Conservation (phyloP, 768 basidiomycete genomes). For the Mycena vulgaris region DNA sequence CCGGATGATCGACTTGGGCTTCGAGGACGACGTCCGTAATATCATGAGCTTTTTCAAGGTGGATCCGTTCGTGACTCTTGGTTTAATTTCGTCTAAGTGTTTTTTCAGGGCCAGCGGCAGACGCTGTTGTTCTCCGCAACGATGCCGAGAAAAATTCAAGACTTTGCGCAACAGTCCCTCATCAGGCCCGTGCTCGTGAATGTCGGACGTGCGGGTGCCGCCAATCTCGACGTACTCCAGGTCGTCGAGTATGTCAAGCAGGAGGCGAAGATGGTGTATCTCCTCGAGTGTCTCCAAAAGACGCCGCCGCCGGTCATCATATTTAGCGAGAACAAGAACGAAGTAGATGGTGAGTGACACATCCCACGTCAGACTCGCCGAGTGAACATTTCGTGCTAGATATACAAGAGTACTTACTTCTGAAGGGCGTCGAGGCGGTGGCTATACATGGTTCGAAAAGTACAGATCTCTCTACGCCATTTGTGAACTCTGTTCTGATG, state of each 20-base stretch:
- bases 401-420: conserved; percentile 96
- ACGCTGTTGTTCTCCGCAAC: conserved; percentile 98
- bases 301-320: conserved; percentile 98
- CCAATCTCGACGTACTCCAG: conserved; percentile 95
- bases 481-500: conserved; percentile 12
- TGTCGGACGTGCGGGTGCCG: conserved; percentile 97
- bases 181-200: conserved; percentile 96
- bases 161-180: conserved; percentile 97
- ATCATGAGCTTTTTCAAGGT: conserved; percentile 99
- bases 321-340: conserved; percentile 99
- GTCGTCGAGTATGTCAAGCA: conserved; percentile 99
- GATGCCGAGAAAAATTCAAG: conserved; percentile 99
- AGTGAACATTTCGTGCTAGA: conserved; percentile 64
- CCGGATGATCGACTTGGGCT: conserved; percentile 98
- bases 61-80: conserved; percentile 37
- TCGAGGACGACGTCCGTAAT: conserved; percentile 98
- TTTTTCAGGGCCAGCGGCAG: conserved; percentile 90
- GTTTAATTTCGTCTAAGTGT: conserved; percentile 20
- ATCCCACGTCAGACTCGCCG: not conserved
- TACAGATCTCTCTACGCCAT: conserved; percentile 53
- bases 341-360: conserved; percentile 89
- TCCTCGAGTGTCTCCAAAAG: conserved; percentile 97
- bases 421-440: conserved; percentile 98
- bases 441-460: conserved; percentile 99
- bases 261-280: conserved; percentile 99